Base-by-base conservation (phyloP, 2,329 filamentous ascomycete species). In the Coccinonectria pachysandricola region DNA sequence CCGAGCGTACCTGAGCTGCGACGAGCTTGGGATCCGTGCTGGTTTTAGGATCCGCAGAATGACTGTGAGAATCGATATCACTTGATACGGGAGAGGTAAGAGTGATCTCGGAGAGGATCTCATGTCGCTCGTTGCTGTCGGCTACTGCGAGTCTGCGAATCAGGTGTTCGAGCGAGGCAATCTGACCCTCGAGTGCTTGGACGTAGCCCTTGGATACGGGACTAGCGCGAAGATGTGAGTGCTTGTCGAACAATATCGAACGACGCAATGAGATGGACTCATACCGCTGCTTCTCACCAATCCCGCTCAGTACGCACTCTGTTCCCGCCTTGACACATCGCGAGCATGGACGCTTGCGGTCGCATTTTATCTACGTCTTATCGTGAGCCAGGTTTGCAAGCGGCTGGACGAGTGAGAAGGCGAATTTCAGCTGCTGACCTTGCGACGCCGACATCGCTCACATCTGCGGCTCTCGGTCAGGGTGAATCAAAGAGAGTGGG, bases 301-400 rank as follows among this genome's bases (percentile, higher is more conserved):
- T 54, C 11, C 57, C 56, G 17, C 48, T 53, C 12, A 56, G 46
- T n/a, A 52, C 46, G 34, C 59, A 62, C 22, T 59, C 52, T 7
- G 49, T 53, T 12, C 51, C 49, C 6, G 56, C 54, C 37, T 59
- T 57, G 39, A 50, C 42, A 37, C 67, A 71, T 32, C 60, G 61
- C 16, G 57, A 58, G 39, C 67, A 71, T 8, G 67, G 67, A 9
- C 56, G 48, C 23, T 57, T 57, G 4, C 65, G 60, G 40, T 69
- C 61, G 42, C 67, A 71, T 51, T 67, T 71, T 19, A 71, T 61
- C 55, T 69, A 24, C 6, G 24, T 7, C 3, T 11, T 15, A 7
- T 8, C 8, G 12, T 10, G 13, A 14, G 17, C 57, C 19, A 34
- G 23, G 15, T n/a, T 11, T 9, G 5, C 4, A 14, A 17, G 5